Conservation (phyloP, 2,329 filamentous ascomycete genomes). For the Microsporum canis region DNA sequence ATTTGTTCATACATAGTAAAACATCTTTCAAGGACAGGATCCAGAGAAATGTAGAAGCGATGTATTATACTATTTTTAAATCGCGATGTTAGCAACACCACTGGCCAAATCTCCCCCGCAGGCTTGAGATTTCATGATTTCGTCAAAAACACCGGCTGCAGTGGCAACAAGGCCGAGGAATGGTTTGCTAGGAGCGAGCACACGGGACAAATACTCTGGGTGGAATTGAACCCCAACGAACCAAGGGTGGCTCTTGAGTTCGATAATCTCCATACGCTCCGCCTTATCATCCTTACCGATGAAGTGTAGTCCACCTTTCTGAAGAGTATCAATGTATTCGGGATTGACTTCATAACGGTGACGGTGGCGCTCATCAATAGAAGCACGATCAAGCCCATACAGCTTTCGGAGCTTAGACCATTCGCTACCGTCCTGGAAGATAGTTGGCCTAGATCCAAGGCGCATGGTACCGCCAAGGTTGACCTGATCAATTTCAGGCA, state of each 20-base stretch:
- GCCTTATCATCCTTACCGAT: constrained; percentile 69
- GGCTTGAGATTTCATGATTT: constrained; percentile 16
- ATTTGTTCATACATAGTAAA: too few species aligned
- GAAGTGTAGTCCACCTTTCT: constrained; percentile 59
- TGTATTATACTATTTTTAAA: not conserved
- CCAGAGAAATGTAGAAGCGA: not conserved
- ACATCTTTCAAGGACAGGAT: not conserved
- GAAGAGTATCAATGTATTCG: constrained; percentile 56
- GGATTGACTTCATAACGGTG: constrained; percentile 91
- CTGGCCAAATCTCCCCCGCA: not conserved
- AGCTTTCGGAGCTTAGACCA: constrained; percentile 68
- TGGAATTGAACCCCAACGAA: constrained; percentile 83
- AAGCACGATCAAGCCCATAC: constrained; percentile 48
- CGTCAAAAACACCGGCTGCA: constrained; percentile 53
- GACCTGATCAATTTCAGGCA: constrained; percentile 75
- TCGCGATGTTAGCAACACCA: not conserved
- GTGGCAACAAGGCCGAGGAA: constrained; percentile 81
- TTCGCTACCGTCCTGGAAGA: constrained; percentile 64
- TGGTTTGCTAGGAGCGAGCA: constrained; percentile 60
- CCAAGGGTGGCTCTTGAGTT: constrained; percentile 72
- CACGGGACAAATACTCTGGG: constrained; percentile 70
- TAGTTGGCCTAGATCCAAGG: constrained; percentile 60
- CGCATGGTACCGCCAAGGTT: constrained; percentile 80
- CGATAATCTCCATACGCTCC: constrained; percentile 70
- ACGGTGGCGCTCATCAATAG: constrained; percentile 64